These are phyloP conservation scores for Phialocephala sp. DNA, from an alignment of 2,329 filamentous ascomycete genomes.

Conservation along the genomic window DNA sequence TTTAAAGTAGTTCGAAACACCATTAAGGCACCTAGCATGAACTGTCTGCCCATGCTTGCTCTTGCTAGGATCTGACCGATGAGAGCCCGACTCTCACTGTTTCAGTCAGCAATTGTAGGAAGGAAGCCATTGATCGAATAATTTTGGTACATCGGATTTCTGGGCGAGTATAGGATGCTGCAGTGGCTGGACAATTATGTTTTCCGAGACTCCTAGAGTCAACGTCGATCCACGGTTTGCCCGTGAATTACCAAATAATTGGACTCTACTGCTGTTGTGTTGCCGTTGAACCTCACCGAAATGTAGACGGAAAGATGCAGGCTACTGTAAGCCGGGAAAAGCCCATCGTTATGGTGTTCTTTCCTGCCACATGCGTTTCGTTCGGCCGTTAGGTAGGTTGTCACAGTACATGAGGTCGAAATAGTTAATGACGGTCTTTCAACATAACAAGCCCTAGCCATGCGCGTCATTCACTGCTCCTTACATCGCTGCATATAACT, in stretches of 20 bases:
- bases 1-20: constrained; percentile 7
- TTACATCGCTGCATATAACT: neutral
- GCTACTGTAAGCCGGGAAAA: neutral
- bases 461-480: neutral
- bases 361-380: neutral
- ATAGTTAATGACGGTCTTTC: neutral
- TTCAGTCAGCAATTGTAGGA: too few species aligned
- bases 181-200: neutral
- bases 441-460: neutral
- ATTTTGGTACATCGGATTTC: neutral
- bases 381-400: neutral
- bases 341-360: neutral
- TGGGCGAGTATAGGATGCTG: neutral
- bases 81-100: too few species aligned
- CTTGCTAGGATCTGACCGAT: neutral
- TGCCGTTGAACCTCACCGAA: neutral
- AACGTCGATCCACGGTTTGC: neutral
- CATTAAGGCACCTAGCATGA: constrained; percentile 1
- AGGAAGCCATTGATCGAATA: too few species aligned
- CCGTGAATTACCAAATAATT: too few species aligned
- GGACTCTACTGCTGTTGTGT: neutral
- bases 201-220: neutral
- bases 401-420: constrained; percentile 7
- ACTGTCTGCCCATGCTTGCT: neutral
- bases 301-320: neutral